A percentile compares a stretch with the other conserved stretches of the same genome.
phyloP scores from a whole-genome alignment of 257 asterid species.

The Solanum medicagineum region DNA sequence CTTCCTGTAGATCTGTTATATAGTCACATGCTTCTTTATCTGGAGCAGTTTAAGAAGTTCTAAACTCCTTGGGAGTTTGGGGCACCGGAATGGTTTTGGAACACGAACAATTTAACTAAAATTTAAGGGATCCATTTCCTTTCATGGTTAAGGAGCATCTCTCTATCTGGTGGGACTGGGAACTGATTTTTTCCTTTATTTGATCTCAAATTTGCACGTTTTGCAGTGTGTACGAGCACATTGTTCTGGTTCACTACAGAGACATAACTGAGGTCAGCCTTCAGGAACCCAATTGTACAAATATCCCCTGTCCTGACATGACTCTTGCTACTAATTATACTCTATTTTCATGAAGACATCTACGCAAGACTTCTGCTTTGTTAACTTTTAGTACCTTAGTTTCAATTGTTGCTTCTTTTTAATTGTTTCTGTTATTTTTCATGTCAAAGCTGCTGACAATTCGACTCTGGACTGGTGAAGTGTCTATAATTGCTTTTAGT shows the following conservation, averaged over 20 bases:
- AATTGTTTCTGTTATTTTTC: background rate
- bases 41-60: background rate
- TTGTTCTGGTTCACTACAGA: conserved; percentile 98
- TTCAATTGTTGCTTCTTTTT: background rate
- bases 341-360: background rate
- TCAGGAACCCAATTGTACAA: background rate
- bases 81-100: background rate
- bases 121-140: background rate
- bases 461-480: background rate
- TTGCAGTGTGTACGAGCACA: conserved; percentile 78
- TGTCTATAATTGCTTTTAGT: background rate
- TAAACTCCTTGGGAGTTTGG: background rate
- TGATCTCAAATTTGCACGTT: conserved; percentile 4
- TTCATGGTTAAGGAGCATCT: background rate
- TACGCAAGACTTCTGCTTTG: background rate
- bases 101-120: background rate
- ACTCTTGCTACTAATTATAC: background rate
- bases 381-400: background rate
- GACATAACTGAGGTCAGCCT: conserved; percentile 68
- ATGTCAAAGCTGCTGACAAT: background rate
- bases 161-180: background rate
- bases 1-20: background rate
- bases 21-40: background rate
- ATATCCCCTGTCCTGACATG: background rate
- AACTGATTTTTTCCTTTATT: background rate